Conservation (phyloP, 1,139 yeast species). For the Geotrichum fermentans region DNA sequence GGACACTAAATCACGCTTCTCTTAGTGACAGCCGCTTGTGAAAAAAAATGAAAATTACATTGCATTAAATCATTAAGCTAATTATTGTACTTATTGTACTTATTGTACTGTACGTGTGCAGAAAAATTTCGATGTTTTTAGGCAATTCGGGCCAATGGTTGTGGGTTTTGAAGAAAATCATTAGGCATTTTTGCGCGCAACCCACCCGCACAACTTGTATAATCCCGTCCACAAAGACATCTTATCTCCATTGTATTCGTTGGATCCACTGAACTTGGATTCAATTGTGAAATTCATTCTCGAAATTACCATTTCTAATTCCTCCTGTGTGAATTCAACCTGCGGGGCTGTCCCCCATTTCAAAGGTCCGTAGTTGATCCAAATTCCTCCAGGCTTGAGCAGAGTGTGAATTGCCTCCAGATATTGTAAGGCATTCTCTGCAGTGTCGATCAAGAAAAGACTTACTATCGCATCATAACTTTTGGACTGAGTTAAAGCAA, state of each 20-base stretch:
- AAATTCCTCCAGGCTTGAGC: slow-evolving; percentile 51
- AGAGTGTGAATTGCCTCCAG: slow-evolving; percentile 51
- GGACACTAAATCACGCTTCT: not conserved
- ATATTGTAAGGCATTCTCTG: slow-evolving; percentile 72
- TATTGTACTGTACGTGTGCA: not conserved
- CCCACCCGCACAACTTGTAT: slow-evolving; percentile 32
- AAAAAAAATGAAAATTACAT: too few species aligned
- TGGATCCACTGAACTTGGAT: slow-evolving; percentile 33
- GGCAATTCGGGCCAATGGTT: too few species aligned
- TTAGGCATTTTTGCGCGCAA: slow-evolving; percentile 19
- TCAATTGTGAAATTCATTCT: slow-evolving; percentile 62
- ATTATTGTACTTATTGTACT: not conserved
- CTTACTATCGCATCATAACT: slow-evolving; percentile 48
- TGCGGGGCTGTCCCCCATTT: slow-evolving; percentile 85
- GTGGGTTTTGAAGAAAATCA: too few species aligned
- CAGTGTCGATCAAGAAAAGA: slow-evolving; percentile 79
- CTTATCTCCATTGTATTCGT: slow-evolving; percentile 33
- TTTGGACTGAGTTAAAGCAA: slow-evolving; percentile 1
- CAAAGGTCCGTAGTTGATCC: slow-evolving; percentile 85
- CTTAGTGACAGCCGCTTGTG: not conserved
- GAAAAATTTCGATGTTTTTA: not conserved
- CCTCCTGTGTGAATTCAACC: slow-evolving; percentile 65
- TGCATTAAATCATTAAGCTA: too few species aligned
- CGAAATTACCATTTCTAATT: slow-evolving; percentile 48
- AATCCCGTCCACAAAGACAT: slow-evolving; percentile 29